Base-by-base conservation (phyloP, 805 yeast species). In the Candida wancherniae region DNA sequence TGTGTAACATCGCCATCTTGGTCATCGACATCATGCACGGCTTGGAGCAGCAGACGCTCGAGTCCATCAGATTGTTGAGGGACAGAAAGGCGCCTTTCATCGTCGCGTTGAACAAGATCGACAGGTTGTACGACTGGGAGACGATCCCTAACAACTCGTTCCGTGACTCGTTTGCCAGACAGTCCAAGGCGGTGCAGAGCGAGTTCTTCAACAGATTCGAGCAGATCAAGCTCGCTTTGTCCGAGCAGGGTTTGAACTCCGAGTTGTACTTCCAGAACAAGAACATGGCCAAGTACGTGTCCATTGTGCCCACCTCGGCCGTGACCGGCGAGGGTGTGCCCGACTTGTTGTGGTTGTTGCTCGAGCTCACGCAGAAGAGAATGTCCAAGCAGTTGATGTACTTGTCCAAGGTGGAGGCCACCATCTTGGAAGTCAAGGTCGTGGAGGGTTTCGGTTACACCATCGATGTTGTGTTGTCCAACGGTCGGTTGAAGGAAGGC, bases 281-380 rank as follows among this genome's bases (percentile, higher is more conserved):
- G 62, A 92, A 90, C 68, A 67, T 90, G 74, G 67, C 97, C 34
- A 86, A 87, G 59, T 86, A 80, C 53, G 98, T 92, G 34, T 87
- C 97, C 21, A 83, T 92, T 50, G 95, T 92, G 26, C 98, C 99
- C 49, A 92, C 99, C 12, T 90, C 97, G 41, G 99, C 99, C 34
- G 94, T 88, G 26, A 88, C 97, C 9, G 99, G 99, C 61, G 99
- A 92, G 67, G 99, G 99, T 84, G 94, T 92, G 50, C 98, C 99
- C 29, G 99, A 92, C 77, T 73, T 92, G 67, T 76, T 92, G 55
- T 87, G 96, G 90, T 74, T 92, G 61, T 70, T 92, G 55, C 73
- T 92, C 50, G 97, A 92, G 63, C 75, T 92, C 52, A 92, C 98
- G 10, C 97, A 92, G 67, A 84, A 85, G 79, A 83, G 98, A 70